phyloP scores from a whole-genome alignment of 768 basidiomycete genomes.

The Boletus huronensis region DNA sequence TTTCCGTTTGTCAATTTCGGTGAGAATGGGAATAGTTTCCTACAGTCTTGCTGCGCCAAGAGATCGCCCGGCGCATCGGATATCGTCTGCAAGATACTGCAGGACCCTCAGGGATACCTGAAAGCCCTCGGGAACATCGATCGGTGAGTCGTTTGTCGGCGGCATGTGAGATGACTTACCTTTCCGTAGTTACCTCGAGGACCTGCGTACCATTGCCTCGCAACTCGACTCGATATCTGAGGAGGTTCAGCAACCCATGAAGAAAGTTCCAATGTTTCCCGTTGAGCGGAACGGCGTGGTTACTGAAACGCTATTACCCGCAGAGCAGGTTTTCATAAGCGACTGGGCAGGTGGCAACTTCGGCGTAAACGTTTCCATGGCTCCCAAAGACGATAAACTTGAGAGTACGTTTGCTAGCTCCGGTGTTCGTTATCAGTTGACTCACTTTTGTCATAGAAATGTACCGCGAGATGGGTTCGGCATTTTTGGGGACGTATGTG shows the following conservation, averaged over 20 bases:
- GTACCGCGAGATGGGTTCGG: slow-evolving; percentile 13
- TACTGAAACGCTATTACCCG: neutral
- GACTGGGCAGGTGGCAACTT: slow-evolving; percentile 15
- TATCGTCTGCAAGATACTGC: slow-evolving; percentile 8
- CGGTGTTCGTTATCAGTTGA: neutral
- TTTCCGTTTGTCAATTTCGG: slow-evolving; percentile 17
- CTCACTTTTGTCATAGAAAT: neutral
- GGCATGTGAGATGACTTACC: neutral
- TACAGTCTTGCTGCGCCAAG: slow-evolving; percentile 11
- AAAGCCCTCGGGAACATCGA: neutral
- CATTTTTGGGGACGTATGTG: slow-evolving; percentile 9
- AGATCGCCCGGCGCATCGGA: slow-evolving; percentile 13
- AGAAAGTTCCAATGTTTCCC: slow-evolving; percentile 6
- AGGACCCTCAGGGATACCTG: slow-evolving; percentile 7
- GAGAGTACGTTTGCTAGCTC: slow-evolving; percentile 6
- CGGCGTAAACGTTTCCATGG: slow-evolving; percentile 1
- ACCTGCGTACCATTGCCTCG: slow-evolving; percentile 12
- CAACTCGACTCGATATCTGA: slow-evolving; percentile 8
- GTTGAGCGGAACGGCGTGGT: neutral
- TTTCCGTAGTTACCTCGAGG: slow-evolving; percentile 9
- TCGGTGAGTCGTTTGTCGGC: neutral
- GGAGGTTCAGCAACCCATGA: slow-evolving; percentile 8
- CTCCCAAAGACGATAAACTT: slow-evolving; percentile 7
- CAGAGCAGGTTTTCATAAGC: slow-evolving; percentile 8
- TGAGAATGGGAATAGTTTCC: slow-evolving; percentile 9